Evolutionary conservation across 2,329 filamentous ascomycete genomes (phyloP), one percentile per base, ranked within the genome.

Genomic region (Trichoderma endophyticum): DNA sequence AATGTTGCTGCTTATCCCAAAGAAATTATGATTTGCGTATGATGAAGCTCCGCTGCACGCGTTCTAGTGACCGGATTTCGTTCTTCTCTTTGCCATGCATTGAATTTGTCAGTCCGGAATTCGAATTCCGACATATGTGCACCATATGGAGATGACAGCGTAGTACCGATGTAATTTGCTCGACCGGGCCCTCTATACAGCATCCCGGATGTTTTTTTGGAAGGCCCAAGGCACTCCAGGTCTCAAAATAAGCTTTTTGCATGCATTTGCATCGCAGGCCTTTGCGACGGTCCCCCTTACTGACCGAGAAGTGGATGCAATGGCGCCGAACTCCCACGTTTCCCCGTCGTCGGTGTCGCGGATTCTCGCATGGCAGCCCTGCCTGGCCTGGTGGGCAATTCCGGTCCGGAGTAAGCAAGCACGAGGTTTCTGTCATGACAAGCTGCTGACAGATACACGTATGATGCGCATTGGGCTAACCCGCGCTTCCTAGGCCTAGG

Each of bases 341-440:
- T 51, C 15, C 28, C 28, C 26, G 24, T 24, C 21, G 56, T 61
- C 56, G 34, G 14, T 26, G 56, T 57, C 54, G 56, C 57, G 66
- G 66, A 34, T 34, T 69, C 57, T 61, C 66, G 36, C 66, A 69
- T 69, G 66, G 66, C 66, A 61, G 32, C 66, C 66, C 39, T 61
- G 66, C 66, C 21, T 54, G 36, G 28, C 26, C 3, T 48, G 14
- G n/a, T 6, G 56, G 51, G 34, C 54, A 69, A 61, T 48, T 69
- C 66, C 66, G 66, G 66, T 61, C 66, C 56, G 66, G 66, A 61
- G 26, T 24, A 15, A 63, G 60, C 36, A 54, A 34, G 39, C 32
- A 36, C n/a, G 30, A 30, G 21, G 24, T 28, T 28, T 18, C 39
- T 51, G 18, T 26, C 28, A 34, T 65, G 43, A 24, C 43, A 51